Base-by-base conservation (phyloP, 805 yeast genomes). In the Saturnispora saitoi region DNA sequence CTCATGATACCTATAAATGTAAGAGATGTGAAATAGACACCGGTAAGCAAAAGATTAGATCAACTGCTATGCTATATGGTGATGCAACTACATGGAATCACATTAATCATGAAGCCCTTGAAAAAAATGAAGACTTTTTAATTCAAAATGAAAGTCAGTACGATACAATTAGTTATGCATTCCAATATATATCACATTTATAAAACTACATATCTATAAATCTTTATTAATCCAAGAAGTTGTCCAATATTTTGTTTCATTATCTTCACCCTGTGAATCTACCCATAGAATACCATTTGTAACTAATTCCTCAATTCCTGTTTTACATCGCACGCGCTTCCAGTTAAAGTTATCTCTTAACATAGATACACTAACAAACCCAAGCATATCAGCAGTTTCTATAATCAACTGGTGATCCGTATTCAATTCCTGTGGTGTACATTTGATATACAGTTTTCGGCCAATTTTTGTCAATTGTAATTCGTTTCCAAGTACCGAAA, bases 71-170 rank as follows among this genome's bases (percentile, higher is more conserved):
- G 96, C 68, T 93, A 31, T 93, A 93, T 62, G 99, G 99, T 54
- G 99, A 93, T 66, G 86, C 98, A 0, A 93, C 97, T 0, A 82
- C 97, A 0, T 91, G 99, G 99, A 91, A 93, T 63, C 99, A 93
- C 68, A 72, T 86, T 49, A 76, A 81, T 51, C 86, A 76, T 51
- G 75, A 70, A 3, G 78, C 76, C 2, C 69, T 93, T 59, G 68
- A 64, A 26, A 66, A 68, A 30, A 86, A 90, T 19, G 86, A 88
- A 57, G 99, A 93, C 61, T 75, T 78, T 51, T 68, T 93, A 45
- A 69, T 93, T 51, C 75, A 78, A 54, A 88, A 85, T 58, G 99
- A 93, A 62, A 68, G 73, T 17, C 73, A 76, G 19, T 76, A 75
- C 56, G 73, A 78, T 34, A 88, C 86, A 43, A 80, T 93, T 19